Base-by-base conservation (phyloP, 2,329 filamentous ascomycete species). In the Pseudogymnoascus sp. region DNA sequence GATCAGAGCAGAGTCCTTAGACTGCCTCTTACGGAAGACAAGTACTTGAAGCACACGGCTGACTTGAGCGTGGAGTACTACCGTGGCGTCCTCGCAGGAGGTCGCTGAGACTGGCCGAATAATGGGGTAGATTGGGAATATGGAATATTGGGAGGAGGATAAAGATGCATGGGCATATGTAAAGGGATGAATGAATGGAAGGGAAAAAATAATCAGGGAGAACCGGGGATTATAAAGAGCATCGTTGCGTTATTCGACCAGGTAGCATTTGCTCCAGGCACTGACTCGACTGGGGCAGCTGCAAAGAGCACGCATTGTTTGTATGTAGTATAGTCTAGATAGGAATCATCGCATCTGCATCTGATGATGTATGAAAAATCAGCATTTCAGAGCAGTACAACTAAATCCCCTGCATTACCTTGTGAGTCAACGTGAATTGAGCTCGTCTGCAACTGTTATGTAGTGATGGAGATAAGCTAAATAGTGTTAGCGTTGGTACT, bases 11-110 rank as follows among this genome's bases (percentile, higher is more conserved):
- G 78, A 62, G 79, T 89, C 34, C 76, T 89, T 34, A 78, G 79
- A 59, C 75, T 89, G 38, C 87, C 87, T 1, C 77, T 93, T 61
- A 91, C 89, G 4, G 87, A 90, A 69, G 89, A 93, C 73, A 82
- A 85, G 40, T 83, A 89, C 69, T 76, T 91, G 65, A 81, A 83
- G 69, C 89, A 93, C 73, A 87, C 89, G 7, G 83, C 86, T 36
- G 84, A 89, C 65, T 78, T 91, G 68, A 87, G 88, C 67, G 79
- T 87, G 69, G 82, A 82, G 62, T 90, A 90, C 70, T 91, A 90
- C 73, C 66, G 66, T 28, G 68, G 66, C 25, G 63, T 71, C 23
- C 72, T 74, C 68, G 66, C 67, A 4, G 67, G 65, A 46, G 67
- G 66, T 56, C 50, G 28, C 10, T 56, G 28, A 56, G 28, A 56